These are phyloP conservation scores for Leptomonas seymouri DNA, from an alignment of 208 protist species.

Conservation along the genomic window DNA sequence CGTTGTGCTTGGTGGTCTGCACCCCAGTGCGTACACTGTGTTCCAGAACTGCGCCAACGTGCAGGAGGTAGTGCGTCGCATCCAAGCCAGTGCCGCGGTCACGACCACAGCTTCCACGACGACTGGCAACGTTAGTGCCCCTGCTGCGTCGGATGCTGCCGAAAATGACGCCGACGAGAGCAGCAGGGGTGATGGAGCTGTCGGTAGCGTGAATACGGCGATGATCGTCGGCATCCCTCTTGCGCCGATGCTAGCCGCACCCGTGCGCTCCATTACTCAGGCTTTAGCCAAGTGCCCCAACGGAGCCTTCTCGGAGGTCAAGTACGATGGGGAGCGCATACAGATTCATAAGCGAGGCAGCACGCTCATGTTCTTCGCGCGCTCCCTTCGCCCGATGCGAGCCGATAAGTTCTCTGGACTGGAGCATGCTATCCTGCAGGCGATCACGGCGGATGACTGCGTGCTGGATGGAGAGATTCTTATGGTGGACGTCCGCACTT, in stretches of 20 bases:
- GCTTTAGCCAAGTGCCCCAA: constrained; percentile 71
- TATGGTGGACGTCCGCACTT: constrained; percentile 72
- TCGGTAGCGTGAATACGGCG: constrained; percentile 12
- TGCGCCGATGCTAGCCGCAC: constrained; percentile 57
- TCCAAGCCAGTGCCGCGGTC: constrained; percentile 19
- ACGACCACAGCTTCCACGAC: background rate
- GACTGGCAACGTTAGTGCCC: background rate
- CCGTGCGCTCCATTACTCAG: constrained; percentile 39
- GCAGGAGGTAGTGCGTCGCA: constrained; percentile 47
- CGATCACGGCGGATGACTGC: constrained; percentile 54
- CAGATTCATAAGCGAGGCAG: constrained; percentile 82
- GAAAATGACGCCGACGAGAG: background rate
- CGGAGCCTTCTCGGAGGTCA: constrained; percentile 85
- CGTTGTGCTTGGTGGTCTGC: constrained; percentile 42
- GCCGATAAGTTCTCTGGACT: constrained; percentile 70
- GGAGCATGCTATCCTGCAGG: constrained; percentile 45
- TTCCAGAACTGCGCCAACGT: constrained; percentile 57
- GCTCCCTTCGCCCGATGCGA: constrained; percentile 75
- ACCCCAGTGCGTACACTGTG: constrained; percentile 40
- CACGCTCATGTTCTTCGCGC: constrained; percentile 65
- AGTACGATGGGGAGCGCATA: constrained; percentile 91
- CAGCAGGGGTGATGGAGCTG: background rate
- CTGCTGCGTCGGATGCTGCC: background rate
- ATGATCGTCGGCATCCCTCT: constrained; percentile 50
- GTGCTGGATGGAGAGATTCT: constrained; percentile 91